Percentiles rank a stretch among this genome's conserved stretches.
Evolutionary conservation across 2,329 filamentous ascomycete species (phyloP).

Genomic region (Fusarium subtropicale): DNA sequence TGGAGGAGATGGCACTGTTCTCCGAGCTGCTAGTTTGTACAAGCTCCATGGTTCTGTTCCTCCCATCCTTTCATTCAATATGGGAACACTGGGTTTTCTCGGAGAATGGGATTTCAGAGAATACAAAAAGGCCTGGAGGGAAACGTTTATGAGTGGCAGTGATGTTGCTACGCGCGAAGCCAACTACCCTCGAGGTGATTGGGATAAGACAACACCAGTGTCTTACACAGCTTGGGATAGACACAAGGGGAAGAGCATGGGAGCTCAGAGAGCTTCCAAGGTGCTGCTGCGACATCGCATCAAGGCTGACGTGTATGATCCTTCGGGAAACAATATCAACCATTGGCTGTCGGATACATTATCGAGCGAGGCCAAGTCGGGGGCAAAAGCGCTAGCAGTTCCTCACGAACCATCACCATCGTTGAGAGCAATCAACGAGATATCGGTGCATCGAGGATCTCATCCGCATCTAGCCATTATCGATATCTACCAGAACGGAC

Average conservation of each 20-base stretch:
- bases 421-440: conserved; percentile 88
- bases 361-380: conserved; percentile 59
- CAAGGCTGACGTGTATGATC: conserved; percentile 85
- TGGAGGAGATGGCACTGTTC: conserved; percentile 75
- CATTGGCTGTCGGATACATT: conserved; percentile 59
- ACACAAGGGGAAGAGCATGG: conserved; percentile 84
- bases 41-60: conserved; percentile 84
- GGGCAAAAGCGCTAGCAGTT: conserved; percentile 50
- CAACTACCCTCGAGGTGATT: conserved; percentile 50
- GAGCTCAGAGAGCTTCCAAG: conserved; percentile 77
- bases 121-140: conserved; percentile 90
- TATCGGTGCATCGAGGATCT: conserved; percentile 90
- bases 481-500: conserved; percentile 88
- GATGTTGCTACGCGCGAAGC: conserved; percentile 61
- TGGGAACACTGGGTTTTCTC: conserved; percentile 94
- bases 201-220: conserved; percentile 36
- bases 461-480: conserved; percentile 92
- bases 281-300: conserved; percentile 88
- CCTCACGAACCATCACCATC: conserved; percentile 55
- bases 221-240: conserved; percentile 71
- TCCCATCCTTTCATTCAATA: conserved; percentile 93
- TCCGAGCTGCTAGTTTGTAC: conserved; percentile 65
- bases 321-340: conserved; percentile 71
- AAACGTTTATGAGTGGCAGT: conserved; percentile 86
- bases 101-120: conserved; percentile 97